These are phyloP conservation scores for Lachnellula suecica DNA, from an alignment of 2,329 filamentous ascomycete genomes.

Conservation along the genomic window DNA sequence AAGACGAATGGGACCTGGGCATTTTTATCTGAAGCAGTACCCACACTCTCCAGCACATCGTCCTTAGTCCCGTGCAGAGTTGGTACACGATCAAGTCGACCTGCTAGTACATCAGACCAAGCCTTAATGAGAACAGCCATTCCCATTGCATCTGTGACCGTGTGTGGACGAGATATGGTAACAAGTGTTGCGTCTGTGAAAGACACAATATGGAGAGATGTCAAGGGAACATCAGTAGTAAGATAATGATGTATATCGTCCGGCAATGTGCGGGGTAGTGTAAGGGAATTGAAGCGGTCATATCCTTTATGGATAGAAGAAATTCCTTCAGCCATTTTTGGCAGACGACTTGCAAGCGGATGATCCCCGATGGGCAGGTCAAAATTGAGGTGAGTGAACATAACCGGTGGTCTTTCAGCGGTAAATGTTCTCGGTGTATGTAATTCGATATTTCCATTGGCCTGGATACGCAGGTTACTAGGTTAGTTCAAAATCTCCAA, in stretches of 20 bases:
- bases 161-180: constrained; percentile 46
- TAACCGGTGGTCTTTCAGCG: constrained; percentile 38
- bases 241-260: constrained; percentile 39
- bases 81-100: constrained; percentile 41
- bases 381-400: constrained; percentile 39
- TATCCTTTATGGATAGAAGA: constrained; percentile 25
- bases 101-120: constrained; percentile 47
- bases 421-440: constrained; percentile 40
- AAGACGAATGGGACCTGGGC: no score
- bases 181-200: constrained; percentile 52
- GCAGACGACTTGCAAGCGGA: constrained; percentile 38
- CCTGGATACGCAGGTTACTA: constrained; percentile 13
- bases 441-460: constrained; percentile 37
- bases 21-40: no score
- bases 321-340: constrained; percentile 27
- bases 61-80: no score
- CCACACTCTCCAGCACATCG: no score
- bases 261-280: constrained; percentile 27
- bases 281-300: constrained; percentile 18
- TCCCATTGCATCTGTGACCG: constrained; percentile 46
- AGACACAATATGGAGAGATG: constrained; percentile 46
- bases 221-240: constrained; percentile 41
- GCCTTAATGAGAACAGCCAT: constrained; percentile 40
- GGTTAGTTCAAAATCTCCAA: not conserved
- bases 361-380: constrained; percentile 41